Conservation (phyloP, 164 flowering plant species). For the Nelumbo lutea region DNA sequence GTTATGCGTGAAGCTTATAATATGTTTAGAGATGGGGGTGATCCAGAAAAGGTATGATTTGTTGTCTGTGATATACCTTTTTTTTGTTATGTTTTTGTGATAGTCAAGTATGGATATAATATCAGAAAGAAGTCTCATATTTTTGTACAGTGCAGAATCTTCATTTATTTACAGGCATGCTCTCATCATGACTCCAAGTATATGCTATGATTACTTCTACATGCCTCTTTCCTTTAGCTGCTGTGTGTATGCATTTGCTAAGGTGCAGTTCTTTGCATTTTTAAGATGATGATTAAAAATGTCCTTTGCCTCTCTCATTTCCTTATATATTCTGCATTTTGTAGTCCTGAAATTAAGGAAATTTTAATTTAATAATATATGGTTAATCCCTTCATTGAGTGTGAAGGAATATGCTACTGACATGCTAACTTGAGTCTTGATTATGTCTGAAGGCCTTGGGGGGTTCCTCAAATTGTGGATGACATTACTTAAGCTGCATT, state of each 20-base stretch:
- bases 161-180: too few species aligned
- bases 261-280: neutral
- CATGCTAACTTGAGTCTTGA: neutral
- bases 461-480: neutral
- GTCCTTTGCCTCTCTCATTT: neutral
- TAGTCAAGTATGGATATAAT: neutral
- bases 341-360: neutral
- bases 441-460: neutral
- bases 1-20: conserved; percentile 78
- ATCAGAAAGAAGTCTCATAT: neutral
- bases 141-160: neutral
- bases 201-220: neutral
- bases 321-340: neutral
- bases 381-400: neutral
- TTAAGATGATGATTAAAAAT: neutral
- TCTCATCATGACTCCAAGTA: neutral
- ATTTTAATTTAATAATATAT: neutral
- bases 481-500: too few species aligned
- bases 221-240: neutral
- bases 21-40: conserved; percentile 84
- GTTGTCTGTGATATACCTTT: neutral
- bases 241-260: neutral
- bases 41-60: conserved; percentile 66
- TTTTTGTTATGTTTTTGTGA: neutral
- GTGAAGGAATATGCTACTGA: neutral